Conservation (phyloP, 2,329 filamentous ascomycete genomes). For the Aspergillus sp. region DNA sequence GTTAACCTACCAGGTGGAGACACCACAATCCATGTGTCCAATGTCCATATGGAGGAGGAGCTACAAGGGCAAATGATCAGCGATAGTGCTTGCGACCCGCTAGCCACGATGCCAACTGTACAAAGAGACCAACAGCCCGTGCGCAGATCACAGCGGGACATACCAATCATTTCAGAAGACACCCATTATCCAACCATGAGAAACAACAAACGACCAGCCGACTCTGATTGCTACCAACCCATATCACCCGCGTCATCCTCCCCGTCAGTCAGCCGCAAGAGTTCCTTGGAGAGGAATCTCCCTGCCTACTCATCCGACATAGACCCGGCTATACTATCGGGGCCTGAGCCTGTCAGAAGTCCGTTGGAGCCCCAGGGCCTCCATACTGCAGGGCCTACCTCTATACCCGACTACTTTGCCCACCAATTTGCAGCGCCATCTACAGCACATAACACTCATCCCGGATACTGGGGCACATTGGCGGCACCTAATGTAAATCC, state of each 20-base stretch:
- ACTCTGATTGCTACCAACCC: conserved; percentile 11
- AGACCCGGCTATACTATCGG: conserved; percentile 14
- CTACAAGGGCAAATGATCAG: conserved; percentile 11
- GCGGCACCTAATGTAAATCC: conserved; percentile 5
- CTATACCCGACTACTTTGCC: conserved; percentile 19
- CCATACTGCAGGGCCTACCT: conserved; percentile 8
- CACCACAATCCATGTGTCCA: conserved; percentile 29
- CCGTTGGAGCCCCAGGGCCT: conserved; percentile 7
- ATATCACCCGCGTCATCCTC: conserved; percentile 19
- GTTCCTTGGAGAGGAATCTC: conserved; percentile 18
- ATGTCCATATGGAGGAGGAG: conserved; percentile 27
- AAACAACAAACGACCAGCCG: conserved; percentile 9
- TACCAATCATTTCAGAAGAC: neutral
- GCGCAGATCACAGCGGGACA: conserved; percentile 2
- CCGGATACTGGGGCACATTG: conserved; percentile 16
- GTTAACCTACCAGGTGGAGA: conserved; percentile 22
- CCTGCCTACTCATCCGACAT: conserved; percentile 18
- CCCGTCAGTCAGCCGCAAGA: conserved; percentile 16
- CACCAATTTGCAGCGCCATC: conserved; percentile 15
- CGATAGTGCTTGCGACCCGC: neutral
- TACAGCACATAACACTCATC: conserved; percentile 5
- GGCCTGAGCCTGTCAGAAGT: conserved; percentile 5
- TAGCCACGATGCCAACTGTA: conserved; percentile 2
- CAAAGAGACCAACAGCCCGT: conserved; percentile 7
- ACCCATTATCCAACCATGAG: neutral